These are phyloP conservation scores for Rosa multiflora DNA, from an alignment of 306 rosid species.

Conservation along the genomic window DNA sequence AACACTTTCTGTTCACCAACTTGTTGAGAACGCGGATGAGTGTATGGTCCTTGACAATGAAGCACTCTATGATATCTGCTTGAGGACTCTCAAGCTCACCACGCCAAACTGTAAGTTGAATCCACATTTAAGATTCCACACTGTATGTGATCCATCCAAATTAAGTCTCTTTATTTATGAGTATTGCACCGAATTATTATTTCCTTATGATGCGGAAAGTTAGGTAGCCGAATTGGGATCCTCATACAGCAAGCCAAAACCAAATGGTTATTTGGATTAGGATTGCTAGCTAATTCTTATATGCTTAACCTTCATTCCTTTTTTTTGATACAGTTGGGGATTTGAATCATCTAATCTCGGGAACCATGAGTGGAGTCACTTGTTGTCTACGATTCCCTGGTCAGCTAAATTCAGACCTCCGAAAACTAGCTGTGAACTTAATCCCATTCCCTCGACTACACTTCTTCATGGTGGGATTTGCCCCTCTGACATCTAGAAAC, in stretches of 20 bases:
- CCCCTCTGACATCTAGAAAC: conserved; percentile 68
- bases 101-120: conserved; percentile 55
- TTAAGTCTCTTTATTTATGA: background rate
- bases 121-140: background rate
- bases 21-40: conserved; percentile 73
- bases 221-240: background rate
- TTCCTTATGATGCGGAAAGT: background rate
- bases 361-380: conserved; percentile 88
- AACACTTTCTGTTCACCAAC: conserved; percentile 76
- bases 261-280: background rate
- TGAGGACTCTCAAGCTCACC: conserved; percentile 55
- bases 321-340: conserved; percentile 59
- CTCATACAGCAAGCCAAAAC: background rate
- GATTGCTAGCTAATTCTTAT: background rate
- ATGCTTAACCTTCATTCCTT: background rate
- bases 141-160: background rate
- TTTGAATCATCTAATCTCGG: conserved; percentile 74
- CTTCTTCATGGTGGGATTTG: conserved; percentile 79
- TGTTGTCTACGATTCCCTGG: conserved; percentile 83
- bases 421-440: conserved; percentile 77
- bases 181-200: background rate
- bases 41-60: conserved; percentile 68
- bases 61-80: conserved; percentile 57
- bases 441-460: conserved; percentile 82
- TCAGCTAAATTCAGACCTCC: conserved; percentile 69